These are phyloP conservation scores for Vigna hirtella DNA, from an alignment of 306 rosid genomes.

Conservation along the genomic window DNA sequence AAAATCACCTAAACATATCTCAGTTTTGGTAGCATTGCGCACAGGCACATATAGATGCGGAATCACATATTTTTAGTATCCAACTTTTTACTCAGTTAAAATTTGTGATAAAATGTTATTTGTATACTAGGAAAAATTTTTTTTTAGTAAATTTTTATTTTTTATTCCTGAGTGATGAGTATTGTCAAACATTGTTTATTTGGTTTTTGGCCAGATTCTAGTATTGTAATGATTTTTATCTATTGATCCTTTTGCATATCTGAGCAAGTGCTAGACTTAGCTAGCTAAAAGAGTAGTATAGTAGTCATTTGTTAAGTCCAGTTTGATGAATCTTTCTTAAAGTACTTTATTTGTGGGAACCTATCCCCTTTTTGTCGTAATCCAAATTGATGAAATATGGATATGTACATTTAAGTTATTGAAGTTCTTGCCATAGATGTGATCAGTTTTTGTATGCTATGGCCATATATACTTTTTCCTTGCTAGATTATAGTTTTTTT, in stretches of 20 bases:
- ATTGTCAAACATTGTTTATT: conserved; percentile 27
- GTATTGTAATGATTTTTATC: conserved; percentile 6
- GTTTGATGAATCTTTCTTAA: conserved; percentile 33
- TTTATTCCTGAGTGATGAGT: background rate
- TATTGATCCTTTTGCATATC: conserved; percentile 16
- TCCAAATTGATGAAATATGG: conserved; percentile 16
- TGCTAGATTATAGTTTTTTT: conserved; percentile 36
- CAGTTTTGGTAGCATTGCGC: background rate
- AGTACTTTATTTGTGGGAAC: conserved; percentile 21
- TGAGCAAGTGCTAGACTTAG: background rate
- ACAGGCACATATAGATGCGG: background rate
- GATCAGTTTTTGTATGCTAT: conserved; percentile 19
- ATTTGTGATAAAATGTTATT: conserved; percentile 21
- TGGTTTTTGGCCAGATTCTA: conserved; percentile 7
- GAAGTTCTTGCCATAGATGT: conserved; percentile 18
- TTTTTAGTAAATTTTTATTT: background rate
- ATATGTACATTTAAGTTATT: background rate
- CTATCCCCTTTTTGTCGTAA: conserved; percentile 13
- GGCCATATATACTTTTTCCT: conserved; percentile 28
- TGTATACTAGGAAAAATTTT: background rate
- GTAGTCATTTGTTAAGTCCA: conserved; percentile 8
- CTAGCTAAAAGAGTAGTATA: conserved; percentile 14
- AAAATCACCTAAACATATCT: conserved; percentile 31
- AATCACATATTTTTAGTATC: background rate
- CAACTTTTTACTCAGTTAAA: background rate